phyloP scores from a whole-genome alignment of 331 rosid genomes.

The Cucumis variabilis region DNA sequence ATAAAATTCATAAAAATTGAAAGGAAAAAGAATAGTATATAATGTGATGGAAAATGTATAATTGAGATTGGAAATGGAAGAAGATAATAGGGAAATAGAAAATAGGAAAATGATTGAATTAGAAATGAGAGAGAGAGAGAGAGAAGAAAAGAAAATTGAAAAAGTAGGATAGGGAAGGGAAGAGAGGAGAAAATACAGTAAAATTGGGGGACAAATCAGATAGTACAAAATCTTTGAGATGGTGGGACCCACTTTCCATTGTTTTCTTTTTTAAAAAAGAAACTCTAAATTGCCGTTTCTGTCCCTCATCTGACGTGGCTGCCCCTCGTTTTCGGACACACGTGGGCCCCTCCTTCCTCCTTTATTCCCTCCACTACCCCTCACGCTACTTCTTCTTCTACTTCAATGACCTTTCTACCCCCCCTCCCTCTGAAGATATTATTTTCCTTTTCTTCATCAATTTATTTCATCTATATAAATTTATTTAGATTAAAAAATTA shows the following conservation, averaged over 20 bases:
- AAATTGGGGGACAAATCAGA: not conserved
- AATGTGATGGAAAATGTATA: too few species aligned
- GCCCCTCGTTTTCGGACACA: slow-evolving; percentile 76
- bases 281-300: slow-evolving; percentile 64
- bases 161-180: too few species aligned
- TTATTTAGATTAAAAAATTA: too few species aligned
- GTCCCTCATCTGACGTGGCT: slow-evolving; percentile 76
- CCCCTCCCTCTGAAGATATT: not conserved
- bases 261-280: too few species aligned
- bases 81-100: not conserved
- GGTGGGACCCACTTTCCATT: not conserved
- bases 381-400: not conserved
- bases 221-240: not conserved
- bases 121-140: not conserved
- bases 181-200: not conserved
- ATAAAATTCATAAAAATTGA: too few species aligned
- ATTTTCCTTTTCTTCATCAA: not conserved
- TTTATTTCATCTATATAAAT: too few species aligned
- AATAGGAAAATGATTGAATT: not conserved
- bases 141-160: too few species aligned
- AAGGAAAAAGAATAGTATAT: too few species aligned
- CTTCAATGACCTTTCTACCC: slow-evolving; percentile 20
- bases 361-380: slow-evolving; percentile 58
- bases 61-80: not conserved
- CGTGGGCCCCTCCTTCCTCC: slow-evolving; percentile 46